Base-by-base conservation (phyloP, 345 rosid species). In the Camelina neglecta region DNA sequence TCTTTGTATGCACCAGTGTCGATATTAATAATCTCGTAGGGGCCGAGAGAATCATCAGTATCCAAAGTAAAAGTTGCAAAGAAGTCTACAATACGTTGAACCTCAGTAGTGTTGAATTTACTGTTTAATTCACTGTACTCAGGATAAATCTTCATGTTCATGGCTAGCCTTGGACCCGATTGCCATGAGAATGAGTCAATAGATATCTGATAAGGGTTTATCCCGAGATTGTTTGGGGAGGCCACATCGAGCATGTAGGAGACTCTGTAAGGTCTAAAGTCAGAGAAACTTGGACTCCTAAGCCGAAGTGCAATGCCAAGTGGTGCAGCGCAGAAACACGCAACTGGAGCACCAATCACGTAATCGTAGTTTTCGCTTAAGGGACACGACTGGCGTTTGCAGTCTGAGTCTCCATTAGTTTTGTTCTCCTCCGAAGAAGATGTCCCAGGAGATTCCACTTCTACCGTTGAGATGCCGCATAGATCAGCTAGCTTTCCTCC, bases 281-380 rank as follows among this genome's bases (percentile, higher is more conserved):
- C 75, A 12, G 64, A 72, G 33, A 90, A 65, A 64, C 84, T 79
- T 33, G 93, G 91, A 79, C 88, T 90, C 65, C 77, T 75, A 70
- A 86, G 73, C 50, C 85, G 84, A 8, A 83, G 5, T 54, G 38
- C 80, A 44, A 88, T 71, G 11, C 71, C 82, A 6, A 87, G 64
- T 4, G 92, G 92, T 45, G 83, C 82, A 65, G 89, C 84, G 60
- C 93, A 90, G 70, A 76, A 80, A 79, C 96, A 88, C 49, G 69
- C 51, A 13, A 4, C 44, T 1, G 89, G 86, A 21, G 87, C 20
- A 26, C 61, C 85, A 10, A 75, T 76, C 47, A 85, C 79, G 49
- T 58, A 77, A 49, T 82, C 86, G 20, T 0, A 81, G 60, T 62
- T 29, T 0, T 58, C 68, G 45, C 56, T 47, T 13, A 26, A 0